These are phyloP conservation scores for Allantophomopsis cytisporea DNA, from an alignment of 2,329 filamentous ascomycete species.

Conservation along the genomic window DNA sequence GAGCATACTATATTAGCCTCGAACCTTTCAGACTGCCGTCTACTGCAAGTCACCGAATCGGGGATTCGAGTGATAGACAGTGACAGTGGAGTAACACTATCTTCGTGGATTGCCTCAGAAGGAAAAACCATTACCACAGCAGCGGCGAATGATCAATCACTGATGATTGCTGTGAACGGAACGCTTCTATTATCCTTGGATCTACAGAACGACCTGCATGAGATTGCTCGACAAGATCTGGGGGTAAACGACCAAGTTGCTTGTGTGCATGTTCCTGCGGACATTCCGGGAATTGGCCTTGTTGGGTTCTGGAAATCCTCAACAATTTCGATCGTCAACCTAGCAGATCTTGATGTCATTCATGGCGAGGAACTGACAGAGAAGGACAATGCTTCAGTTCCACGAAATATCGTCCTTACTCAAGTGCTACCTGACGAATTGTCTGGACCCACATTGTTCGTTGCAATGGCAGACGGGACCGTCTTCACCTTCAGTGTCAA, in stretches of 20 bases:
- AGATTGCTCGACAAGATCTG: conserved; percentile 45
- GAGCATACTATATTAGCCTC: conserved; percentile 58
- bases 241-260: conserved; percentile 64
- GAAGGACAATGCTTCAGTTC: conserved; percentile 62
- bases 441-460: conserved; percentile 61
- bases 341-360: conserved; percentile 51
- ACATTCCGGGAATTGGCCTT: conserved; percentile 53
- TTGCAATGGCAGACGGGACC: conserved; percentile 85
- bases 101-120: conserved; percentile 40
- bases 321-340: conserved; percentile 58
- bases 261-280: conserved; percentile 62
- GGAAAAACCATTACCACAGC: conserved; percentile 59
- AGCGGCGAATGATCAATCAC: conserved; percentile 55
- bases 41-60: conserved; percentile 66
- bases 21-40: conserved; percentile 46
- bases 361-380: conserved; percentile 48
- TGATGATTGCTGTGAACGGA: conserved; percentile 66
- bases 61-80: conserved; percentile 48
- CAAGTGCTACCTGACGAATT: conserved; percentile 53
- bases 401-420: conserved; percentile 68
- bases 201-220: conserved; percentile 40
- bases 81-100: conserved; percentile 37
- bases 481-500: conserved; percentile 74
- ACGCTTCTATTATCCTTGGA: conserved; percentile 57
- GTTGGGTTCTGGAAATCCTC: conserved; percentile 84